Base-by-base conservation (phyloP, 306 rosid genomes). In the Mimosa pudica region DNA sequence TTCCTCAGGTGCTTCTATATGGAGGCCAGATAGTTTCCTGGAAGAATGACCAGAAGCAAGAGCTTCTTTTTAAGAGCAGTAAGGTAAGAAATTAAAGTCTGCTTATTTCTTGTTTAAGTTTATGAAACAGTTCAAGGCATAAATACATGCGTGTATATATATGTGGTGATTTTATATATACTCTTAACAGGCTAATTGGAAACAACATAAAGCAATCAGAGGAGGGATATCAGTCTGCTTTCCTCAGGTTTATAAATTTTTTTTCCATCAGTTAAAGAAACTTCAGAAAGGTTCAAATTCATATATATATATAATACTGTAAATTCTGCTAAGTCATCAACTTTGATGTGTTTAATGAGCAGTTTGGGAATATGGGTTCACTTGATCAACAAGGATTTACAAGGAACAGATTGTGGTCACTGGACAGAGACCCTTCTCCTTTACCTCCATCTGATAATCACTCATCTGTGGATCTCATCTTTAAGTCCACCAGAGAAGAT, bases 21-120 rank as follows among this genome's bases (percentile, higher is more conserved):
- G 97, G 97, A 60, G 97, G 91, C 20, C 94, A 88, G 79, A 84
- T 92, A 54, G 85, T 90, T 67, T 90, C 97, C 6, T 92, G 97
- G 97, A 92, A 92, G 86, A 92, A 90, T 84, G 89, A 88, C 41
- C 45, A 85, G 72, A 86, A 87, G 48, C 94, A 92, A 86, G 94
- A 92, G 73, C 82, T 90, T n/a, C 90, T 92, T 78, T 92, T 88
- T 49, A 81, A 76, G 90, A 88, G 97, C 85, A 90, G 89, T 36
- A 92, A 90, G 94, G 97, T 92, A 77, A 79, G 47, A 79, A 75
- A 51, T 14, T 55, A 74, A 44, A 36, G 12, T 62, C 17, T 62
- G 41, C 32, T 16, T 32, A 62, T 32, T 32, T 62, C 35, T 18
- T 60, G 2, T 20, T 8, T 9, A 10, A 61, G 68, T 62, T 62